Evolutionary conservation across 495 filamentous ascomycete genomes (phyloP).

Genomic region (Penicillium arizonense): DNA sequence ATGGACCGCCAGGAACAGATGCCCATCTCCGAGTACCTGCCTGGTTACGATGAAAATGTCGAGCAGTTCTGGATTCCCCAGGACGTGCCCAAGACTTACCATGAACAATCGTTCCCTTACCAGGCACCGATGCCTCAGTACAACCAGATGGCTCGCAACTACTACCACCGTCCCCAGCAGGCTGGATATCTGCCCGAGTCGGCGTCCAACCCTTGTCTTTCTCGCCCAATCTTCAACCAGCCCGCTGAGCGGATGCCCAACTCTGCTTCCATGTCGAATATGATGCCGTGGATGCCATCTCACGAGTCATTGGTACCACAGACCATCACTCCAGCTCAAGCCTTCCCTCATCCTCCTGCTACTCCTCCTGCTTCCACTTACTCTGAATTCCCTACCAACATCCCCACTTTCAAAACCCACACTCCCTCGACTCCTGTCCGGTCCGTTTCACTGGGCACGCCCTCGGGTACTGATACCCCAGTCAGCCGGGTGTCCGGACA

Average conservation of each 20-base stretch:
- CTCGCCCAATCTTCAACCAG: constrained; percentile 45
- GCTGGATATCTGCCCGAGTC: constrained; percentile 40
- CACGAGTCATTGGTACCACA: constrained; percentile 38
- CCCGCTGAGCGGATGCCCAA: constrained; percentile 34
- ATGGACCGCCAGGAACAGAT: constrained; percentile 41
- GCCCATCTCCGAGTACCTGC: constrained; percentile 38
- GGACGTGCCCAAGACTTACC: constrained; percentile 41
- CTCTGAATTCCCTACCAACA: constrained; percentile 38
- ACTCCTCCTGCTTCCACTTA: constrained; percentile 43
- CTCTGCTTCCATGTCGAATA: constrained; percentile 45
- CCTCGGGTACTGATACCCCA: constrained; percentile 39
- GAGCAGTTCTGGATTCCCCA: constrained; percentile 44
- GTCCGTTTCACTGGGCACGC: constrained; percentile 39
- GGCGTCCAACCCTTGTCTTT: constrained; percentile 42
- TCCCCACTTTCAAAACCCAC: constrained; percentile 39
- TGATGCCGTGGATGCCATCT: constrained; percentile 41
- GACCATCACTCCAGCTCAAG: constrained; percentile 42
- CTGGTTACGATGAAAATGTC: constrained; percentile 44
- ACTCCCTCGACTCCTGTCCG: constrained; percentile 43
- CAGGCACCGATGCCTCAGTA: constrained; percentile 39
- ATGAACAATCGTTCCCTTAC: constrained; percentile 33
- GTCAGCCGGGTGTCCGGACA: constrained; percentile 39
- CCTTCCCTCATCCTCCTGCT: constrained; percentile 29
- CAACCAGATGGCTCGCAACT: constrained; percentile 36
- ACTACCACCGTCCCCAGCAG: constrained; percentile 37